Conservation (phyloP, 2,329 filamentous ascomycete species). For the Colletotrichum sp. region DNA sequence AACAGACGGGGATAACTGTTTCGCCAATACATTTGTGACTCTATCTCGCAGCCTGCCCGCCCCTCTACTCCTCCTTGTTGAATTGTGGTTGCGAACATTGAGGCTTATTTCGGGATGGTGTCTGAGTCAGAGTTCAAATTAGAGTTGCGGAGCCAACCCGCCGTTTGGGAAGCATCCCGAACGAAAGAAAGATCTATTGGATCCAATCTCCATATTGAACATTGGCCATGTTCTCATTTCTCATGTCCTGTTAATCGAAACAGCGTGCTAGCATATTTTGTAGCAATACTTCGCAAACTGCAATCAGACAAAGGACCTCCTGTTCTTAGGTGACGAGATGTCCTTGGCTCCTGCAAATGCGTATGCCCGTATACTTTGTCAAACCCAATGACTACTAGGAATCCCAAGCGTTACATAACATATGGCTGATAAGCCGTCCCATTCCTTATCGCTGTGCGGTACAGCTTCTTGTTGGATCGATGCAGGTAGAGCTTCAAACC, state of each 20-base stretch:
- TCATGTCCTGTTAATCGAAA: background rate
- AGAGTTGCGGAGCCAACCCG: background rate
- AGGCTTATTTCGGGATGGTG: no score
- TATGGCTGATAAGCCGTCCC: slow-evolving; percentile 23
- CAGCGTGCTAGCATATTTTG: background rate
- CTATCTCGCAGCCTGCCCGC: background rate
- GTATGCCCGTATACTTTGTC: background rate
- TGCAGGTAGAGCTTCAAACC: slow-evolving; percentile 21
- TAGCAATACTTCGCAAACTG: background rate
- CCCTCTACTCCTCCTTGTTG: background rate
- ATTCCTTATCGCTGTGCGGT: slow-evolving; percentile 10
- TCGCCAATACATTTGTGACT: background rate
- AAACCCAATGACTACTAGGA: background rate
- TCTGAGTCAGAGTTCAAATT: no score
- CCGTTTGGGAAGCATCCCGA: background rate
- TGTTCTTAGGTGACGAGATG: background rate
- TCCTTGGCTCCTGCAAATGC: background rate
- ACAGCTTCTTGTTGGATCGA: slow-evolving; percentile 23
- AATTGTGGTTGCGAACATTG: fast-evolving
- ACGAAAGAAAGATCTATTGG: background rate
- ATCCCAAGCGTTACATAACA: background rate
- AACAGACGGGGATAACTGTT: background rate
- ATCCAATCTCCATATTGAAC: background rate
- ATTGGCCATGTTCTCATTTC: background rate
- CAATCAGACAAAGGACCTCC: no score